Conservation (phyloP, 768 basidiomycete genomes). For the Lentinula detonsa region DNA sequence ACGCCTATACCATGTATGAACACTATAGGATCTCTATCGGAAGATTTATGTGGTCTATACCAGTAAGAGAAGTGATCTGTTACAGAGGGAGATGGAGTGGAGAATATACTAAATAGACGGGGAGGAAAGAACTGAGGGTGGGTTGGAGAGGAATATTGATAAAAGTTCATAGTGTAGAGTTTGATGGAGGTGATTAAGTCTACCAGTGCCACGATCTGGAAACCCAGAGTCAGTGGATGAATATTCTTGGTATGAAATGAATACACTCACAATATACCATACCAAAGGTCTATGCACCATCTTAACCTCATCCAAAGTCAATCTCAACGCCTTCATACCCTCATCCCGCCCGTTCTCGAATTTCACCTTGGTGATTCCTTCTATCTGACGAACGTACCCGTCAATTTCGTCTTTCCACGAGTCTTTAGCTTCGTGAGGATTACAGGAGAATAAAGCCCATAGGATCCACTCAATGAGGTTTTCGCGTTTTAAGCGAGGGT, state of each 20-base stretch:
- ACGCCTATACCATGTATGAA: conserved; percentile 71
- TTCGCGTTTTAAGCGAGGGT: conserved; percentile 26
- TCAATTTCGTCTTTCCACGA: conserved; percentile 45
- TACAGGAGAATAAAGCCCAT: conserved; percentile 53
- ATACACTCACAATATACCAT: conserved; percentile 53
- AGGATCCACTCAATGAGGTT: conserved; percentile 59
- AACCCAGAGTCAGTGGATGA: neutral
- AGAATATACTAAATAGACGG: conserved; percentile 39
- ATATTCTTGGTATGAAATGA: neutral
- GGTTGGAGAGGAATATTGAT: conserved; percentile 38
- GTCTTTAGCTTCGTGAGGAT: conserved; percentile 12
- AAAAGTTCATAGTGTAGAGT: conserved; percentile 41
- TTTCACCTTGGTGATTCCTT: conserved; percentile 30
- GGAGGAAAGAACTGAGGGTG: conserved; percentile 40
- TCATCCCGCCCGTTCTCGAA: conserved; percentile 34
- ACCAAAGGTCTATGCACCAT: conserved; percentile 53
- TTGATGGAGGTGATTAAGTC: conserved; percentile 38
- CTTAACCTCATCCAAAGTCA: conserved; percentile 52
- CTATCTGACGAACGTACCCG: conserved; percentile 36
- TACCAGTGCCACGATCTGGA: conserved; percentile 46
- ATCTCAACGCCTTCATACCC: conserved; percentile 37
- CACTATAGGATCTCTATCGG: conserved; percentile 40
- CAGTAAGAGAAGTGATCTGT: conserved; percentile 34
- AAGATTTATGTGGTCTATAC: conserved; percentile 40
- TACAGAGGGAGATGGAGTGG: conserved; percentile 30